Percentiles rank a stretch among this genome's conserved stretches.
phyloP scores from a whole-genome alignment of 192 early-diverging fungal genomes.

The Linnemannia elongata region DNA sequence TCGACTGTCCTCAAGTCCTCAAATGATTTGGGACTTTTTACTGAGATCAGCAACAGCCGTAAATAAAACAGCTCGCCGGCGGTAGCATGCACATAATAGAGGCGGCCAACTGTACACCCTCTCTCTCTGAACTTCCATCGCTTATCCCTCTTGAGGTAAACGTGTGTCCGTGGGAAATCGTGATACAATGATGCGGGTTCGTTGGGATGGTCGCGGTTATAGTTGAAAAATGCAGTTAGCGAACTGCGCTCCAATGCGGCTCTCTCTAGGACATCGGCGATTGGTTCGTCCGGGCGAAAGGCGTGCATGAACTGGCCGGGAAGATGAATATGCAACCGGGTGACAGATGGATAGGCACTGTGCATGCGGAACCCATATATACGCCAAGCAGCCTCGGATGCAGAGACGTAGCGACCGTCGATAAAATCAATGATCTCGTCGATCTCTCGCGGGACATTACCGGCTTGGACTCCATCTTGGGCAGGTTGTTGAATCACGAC shows the following conservation, averaged over 20 bases:
- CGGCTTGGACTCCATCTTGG: too few species aligned
- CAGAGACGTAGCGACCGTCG: slow-evolving; percentile 40
- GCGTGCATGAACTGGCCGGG: background rate
- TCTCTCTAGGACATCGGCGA: slow-evolving; percentile 14
- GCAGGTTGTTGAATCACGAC: too few species aligned
- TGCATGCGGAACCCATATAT: too few species aligned
- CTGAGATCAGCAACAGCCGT: slow-evolving; percentile 21
- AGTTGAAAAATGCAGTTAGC: slow-evolving; percentile 34
- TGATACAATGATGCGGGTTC: slow-evolving; percentile 17
- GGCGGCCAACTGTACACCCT: slow-evolving; percentile 27
- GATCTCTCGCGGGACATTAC: too few species aligned
- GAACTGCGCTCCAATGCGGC: background rate
- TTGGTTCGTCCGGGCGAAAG: slow-evolving; percentile 12
- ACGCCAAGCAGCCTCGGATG: slow-evolving; percentile 21
- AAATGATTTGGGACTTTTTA: slow-evolving; percentile 31
- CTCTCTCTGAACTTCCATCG: slow-evolving; percentile 7
- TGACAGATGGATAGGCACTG: too few species aligned
- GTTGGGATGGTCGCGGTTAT: slow-evolving; percentile 3
- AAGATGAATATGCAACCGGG: too few species aligned
- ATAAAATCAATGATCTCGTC: slow-evolving; percentile 6
- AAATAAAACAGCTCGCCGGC: slow-evolving; percentile 43
- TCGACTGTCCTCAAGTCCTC: slow-evolving; percentile 31
- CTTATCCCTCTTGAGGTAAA: background rate
- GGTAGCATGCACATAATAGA: slow-evolving; percentile 24
- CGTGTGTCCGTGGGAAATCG: slow-evolving; percentile 21